These are phyloP conservation scores for Erodium trifolium DNA, from an alignment of 441 rosid species.

Conservation along the genomic window DNA sequence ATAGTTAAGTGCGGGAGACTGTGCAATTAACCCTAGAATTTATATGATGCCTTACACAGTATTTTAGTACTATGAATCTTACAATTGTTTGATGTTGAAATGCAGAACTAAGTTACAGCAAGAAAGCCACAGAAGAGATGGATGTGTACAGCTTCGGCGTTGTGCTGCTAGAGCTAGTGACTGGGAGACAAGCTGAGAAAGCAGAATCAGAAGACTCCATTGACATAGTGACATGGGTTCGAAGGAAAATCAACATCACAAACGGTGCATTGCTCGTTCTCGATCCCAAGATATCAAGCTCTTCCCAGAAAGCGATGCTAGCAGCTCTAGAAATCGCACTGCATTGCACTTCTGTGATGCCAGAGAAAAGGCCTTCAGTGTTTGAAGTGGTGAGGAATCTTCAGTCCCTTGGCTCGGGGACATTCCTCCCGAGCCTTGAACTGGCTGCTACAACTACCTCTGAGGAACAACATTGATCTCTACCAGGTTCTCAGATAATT, in stretches of 20 bases:
- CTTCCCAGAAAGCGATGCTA: constrained; percentile 54
- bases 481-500: constrained; percentile 16
- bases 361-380: constrained; percentile 73
- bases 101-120: constrained; percentile 63
- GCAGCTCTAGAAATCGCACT: constrained; percentile 65
- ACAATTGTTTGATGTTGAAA: not conserved
- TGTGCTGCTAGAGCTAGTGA: constrained; percentile 66
- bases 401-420: constrained; percentile 33
- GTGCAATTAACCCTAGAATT: no score
- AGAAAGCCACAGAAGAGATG: constrained; percentile 73
- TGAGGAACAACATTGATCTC: constrained; percentile 29
- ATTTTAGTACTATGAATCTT: no score
- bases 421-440: constrained; percentile 21
- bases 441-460: constrained; percentile 16
- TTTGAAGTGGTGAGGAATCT: constrained; percentile 58
- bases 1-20: no score
- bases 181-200: constrained; percentile 68
- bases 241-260: constrained; percentile 74
- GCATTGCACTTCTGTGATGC: constrained; percentile 60
- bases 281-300: constrained; percentile 49
- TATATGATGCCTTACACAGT: no score
- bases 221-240: constrained; percentile 75
- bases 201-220: constrained; percentile 38
- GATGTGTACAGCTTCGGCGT: constrained; percentile 87
- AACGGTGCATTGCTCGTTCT: constrained; percentile 62